phyloP scores from a whole-genome alignment of 441 rosid species.

The Jatropha multifida region DNA sequence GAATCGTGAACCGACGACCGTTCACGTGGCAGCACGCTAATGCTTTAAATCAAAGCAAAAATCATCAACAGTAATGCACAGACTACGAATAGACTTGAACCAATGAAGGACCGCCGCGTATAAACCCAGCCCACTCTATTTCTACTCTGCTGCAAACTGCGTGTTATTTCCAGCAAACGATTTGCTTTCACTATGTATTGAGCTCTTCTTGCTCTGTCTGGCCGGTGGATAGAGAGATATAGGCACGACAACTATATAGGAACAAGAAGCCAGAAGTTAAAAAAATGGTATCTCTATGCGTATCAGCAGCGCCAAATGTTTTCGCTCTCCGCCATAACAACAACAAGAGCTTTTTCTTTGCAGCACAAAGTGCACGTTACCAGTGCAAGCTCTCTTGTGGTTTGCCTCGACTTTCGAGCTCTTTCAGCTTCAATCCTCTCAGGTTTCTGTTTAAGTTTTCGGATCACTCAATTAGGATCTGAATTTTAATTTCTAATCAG shows the following conservation, averaged over 20 bases:
- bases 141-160: background rate
- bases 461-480: background rate
- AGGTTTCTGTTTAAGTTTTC: conserved; percentile 34
- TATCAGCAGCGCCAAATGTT: conserved; percentile 32
- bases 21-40: background rate
- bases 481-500: background rate
- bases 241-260: background rate
- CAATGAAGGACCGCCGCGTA: background rate
- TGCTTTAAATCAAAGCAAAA: background rate
- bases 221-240: background rate
- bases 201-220: background rate
- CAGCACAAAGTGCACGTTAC: conserved; percentile 18
- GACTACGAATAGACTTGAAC: background rate
- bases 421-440: conserved; percentile 47
- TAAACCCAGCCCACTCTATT: background rate
- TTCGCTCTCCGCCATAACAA: conserved; percentile 28
- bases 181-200: background rate
- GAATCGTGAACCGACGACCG: conserved; percentile 5
- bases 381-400: conserved; percentile 13
- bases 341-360: conserved; percentile 21
- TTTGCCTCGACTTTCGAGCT: conserved; percentile 4
- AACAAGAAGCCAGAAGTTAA: background rate
- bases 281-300: conserved; percentile 36
- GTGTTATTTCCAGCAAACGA: background rate
- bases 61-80: background rate